A percentile compares a stretch with the other conserved stretches of the same genome.
Evolutionary conservation across 202 grass and related monocot species (phyloP).

Genomic region (Schoenoplectus tabernaemontani): DNA sequence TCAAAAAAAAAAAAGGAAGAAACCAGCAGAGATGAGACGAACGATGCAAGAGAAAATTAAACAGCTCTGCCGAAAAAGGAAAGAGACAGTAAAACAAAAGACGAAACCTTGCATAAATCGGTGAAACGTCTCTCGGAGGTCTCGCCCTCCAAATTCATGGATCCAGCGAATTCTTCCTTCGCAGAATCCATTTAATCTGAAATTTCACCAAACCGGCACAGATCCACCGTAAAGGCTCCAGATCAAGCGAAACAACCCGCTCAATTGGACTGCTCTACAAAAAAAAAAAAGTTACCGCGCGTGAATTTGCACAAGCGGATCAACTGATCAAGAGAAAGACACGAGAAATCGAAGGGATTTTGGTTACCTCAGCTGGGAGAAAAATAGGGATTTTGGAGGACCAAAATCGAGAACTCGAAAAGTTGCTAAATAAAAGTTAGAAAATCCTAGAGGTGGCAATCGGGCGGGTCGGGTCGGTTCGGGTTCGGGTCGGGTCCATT

Average conservation of each 20-base stretch:
- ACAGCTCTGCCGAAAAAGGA: background rate
- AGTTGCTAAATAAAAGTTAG: background rate
- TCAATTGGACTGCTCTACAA: background rate
- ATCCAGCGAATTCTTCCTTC: slow-evolving; percentile 8
- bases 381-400: slow-evolving; percentile 14
- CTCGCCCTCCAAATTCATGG: background rate
- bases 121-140: slow-evolving; percentile 34
- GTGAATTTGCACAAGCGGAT: background rate
- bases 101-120: slow-evolving; percentile 69
- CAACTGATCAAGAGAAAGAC: background rate
- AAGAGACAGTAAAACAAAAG: background rate
- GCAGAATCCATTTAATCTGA: slow-evolving; percentile 9
- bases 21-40: background rate
- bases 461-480: too few relatives aligned
- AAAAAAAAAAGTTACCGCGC: slow-evolving; percentile 3
- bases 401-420: background rate
- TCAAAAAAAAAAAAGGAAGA: background rate
- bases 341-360: background rate
- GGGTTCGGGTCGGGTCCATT: too few relatives aligned
- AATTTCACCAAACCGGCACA: slow-evolving; percentile 1
- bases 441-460: too few relatives aligned
- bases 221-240: slow-evolving; percentile 5
- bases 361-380: background rate
- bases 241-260: background rate
- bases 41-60: background rate